These are phyloP conservation scores for Spongiforma sp. DNA, from an alignment of 1,284 basidiomycete genomes.

Conservation along the genomic window DNA sequence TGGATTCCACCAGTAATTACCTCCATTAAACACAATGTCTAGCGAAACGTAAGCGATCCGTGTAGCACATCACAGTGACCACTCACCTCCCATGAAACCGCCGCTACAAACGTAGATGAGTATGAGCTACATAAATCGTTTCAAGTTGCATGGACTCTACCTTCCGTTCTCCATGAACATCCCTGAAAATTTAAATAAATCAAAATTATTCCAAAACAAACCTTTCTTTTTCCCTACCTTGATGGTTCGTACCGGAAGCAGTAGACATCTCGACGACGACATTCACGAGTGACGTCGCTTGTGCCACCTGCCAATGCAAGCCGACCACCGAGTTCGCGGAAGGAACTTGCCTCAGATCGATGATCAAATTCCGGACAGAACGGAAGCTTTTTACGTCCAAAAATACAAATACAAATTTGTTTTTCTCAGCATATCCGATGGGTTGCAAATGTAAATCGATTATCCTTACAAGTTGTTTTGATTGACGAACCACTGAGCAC, in stretches of 20 bases:
- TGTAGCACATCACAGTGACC: neutral
- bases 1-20: conserved; percentile 9
- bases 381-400: no score
- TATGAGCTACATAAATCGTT: neutral
- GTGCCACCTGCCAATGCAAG: conserved; percentile 81
- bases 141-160: conserved; percentile 48
- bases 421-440: conserved; percentile 5
- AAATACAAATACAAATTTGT: no score
- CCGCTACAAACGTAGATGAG: conserved; percentile 41
- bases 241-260: conserved; percentile 47
- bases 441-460: neutral
- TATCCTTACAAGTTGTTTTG: conserved; percentile 55
- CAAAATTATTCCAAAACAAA: neutral
- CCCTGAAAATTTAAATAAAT: conserved; percentile 13
- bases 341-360: conserved; percentile 56
- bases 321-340: conserved; percentile 58
- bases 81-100: conserved; percentile 58
- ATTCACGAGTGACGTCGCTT: conserved; percentile 73
- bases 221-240: conserved; percentile 36
- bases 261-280: conserved; percentile 55
- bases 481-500: conserved; percentile 49
- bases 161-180: conserved; percentile 68
- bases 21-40: conserved; percentile 61
- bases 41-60: conserved; percentile 5
- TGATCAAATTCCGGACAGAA: conserved; percentile 53